A percentile compares a stretch with the other conserved stretches of the same genome.
These are phyloP conservation scores for Aspergillus conjunctus DNA, from an alignment of 495 filamentous ascomycete genomes.

Conservation along the genomic window DNA sequence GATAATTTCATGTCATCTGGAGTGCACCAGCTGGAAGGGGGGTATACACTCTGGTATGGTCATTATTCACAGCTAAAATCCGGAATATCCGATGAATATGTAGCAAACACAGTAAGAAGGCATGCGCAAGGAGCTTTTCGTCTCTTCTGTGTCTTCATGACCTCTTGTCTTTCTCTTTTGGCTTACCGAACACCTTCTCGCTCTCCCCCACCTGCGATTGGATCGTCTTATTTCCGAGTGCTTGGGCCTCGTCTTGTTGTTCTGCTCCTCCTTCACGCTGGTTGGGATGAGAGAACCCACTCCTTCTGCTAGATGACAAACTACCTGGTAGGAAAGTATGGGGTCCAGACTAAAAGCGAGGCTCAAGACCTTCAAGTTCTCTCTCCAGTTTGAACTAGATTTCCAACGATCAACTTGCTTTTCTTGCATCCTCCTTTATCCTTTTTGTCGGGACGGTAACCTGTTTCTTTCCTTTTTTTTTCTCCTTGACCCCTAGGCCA, in stretches of 20 bases:
- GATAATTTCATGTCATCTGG: not conserved
- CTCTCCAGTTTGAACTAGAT: not conserved
- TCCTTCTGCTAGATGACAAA: not conserved
- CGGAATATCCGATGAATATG: no score
- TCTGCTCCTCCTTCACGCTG: conserved; percentile 13
- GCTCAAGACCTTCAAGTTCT: not conserved
- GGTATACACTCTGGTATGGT: no score
- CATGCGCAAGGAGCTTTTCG: not conserved
- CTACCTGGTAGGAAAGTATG: not conserved
- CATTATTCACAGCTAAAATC: no score
- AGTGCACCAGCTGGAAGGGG: no score
- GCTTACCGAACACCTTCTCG: not conserved
- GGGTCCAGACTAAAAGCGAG: not conserved
- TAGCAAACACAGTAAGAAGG: not conserved
- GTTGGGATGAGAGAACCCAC: conserved; percentile 13
- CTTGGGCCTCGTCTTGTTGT: conserved; percentile 20
- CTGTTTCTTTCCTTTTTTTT: conserved; percentile 3
- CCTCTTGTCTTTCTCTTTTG: conserved; percentile 7
- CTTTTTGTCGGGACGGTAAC: not conserved
- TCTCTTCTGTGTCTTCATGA: not conserved
- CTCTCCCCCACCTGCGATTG: conserved; percentile 15
- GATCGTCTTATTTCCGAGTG: conserved; percentile 21
- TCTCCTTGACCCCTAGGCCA: not conserved
- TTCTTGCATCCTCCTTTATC: not conserved
- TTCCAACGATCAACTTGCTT: not conserved